Conservation (phyloP, 768 basidiomycete species). For the Lactarius indigo region DNA sequence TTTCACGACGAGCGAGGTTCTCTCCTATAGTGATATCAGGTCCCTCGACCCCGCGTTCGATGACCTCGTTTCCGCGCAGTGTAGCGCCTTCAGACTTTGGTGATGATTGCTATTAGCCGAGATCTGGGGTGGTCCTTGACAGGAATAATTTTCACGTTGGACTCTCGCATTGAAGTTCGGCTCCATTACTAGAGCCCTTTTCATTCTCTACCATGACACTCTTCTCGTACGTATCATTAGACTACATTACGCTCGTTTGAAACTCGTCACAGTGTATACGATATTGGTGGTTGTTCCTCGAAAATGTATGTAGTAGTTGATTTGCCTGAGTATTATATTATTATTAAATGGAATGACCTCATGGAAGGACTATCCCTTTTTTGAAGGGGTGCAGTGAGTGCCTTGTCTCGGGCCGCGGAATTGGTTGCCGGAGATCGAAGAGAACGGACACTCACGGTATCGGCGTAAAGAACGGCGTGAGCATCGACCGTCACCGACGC, state of each 20-base stretch:
- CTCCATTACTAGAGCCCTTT: background rate
- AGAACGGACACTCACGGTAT: background rate
- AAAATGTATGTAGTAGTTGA: background rate
- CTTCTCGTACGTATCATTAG: background rate
- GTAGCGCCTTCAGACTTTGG: conserved; percentile 15
- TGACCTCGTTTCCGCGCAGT: conserved; percentile 15
- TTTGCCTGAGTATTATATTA: background rate
- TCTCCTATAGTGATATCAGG: background rate
- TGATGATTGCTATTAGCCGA: conserved; percentile 1
- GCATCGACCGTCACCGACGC: background rate
- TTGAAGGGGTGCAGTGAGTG: background rate
- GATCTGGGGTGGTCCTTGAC: background rate
- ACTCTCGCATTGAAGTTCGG: background rate
- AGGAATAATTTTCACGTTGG: background rate
- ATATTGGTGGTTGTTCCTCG: background rate
- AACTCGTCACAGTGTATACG: background rate
- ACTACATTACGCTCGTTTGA: conserved; percentile 13
- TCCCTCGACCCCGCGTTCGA: conserved; percentile 7
- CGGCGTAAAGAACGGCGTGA: conserved; percentile 2
- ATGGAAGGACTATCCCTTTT: background rate
- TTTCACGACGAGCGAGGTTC: background rate
- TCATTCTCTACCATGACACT: background rate
- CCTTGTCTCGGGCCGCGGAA: conserved; percentile 1
- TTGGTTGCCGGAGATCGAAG: background rate
- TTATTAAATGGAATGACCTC: background rate